These are phyloP conservation scores for Hsuehochloa calcarea DNA, from an alignment of 176 grass and related monocot genomes.

Conservation along the genomic window DNA sequence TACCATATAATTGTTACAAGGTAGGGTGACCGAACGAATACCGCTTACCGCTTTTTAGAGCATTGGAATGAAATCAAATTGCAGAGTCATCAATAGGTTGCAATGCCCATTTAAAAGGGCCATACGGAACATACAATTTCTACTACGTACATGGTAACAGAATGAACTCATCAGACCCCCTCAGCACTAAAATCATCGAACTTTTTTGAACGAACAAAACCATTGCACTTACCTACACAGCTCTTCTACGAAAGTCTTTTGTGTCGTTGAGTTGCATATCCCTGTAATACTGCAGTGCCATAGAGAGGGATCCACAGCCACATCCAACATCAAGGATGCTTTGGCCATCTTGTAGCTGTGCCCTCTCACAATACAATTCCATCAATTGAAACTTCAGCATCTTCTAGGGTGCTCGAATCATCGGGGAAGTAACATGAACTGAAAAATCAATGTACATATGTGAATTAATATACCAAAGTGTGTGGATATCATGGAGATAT, in stretches of 20 bases:
- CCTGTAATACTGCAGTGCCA: slow-evolving; percentile 74
- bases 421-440: slow-evolving; percentile 90
- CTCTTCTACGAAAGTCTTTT: slow-evolving; percentile 84
- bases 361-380: slow-evolving; percentile 83
- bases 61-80: background rate
- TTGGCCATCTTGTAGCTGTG: slow-evolving; percentile 76
- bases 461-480: background rate
- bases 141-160: background rate
- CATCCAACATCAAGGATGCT: slow-evolving; percentile 83
- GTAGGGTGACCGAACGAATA: too few relatives aligned
- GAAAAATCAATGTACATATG: background rate
- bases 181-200: background rate
- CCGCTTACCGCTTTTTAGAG: too few relatives aligned
- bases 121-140: background rate
- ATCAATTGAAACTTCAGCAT: slow-evolving; percentile 90
- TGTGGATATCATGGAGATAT: too few relatives aligned
- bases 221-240: slow-evolving; percentile 55
- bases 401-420: slow-evolving; percentile 66
- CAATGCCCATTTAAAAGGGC: background rate
- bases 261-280: slow-evolving; percentile 92
- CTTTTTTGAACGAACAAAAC: background rate
- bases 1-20: too few relatives aligned
- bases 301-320: slow-evolving; percentile 88
- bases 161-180: background rate
- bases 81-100: background rate